These are phyloP conservation scores for Saturnispora besseyi DNA, from an alignment of 805 yeast species.

Conservation along the genomic window DNA sequence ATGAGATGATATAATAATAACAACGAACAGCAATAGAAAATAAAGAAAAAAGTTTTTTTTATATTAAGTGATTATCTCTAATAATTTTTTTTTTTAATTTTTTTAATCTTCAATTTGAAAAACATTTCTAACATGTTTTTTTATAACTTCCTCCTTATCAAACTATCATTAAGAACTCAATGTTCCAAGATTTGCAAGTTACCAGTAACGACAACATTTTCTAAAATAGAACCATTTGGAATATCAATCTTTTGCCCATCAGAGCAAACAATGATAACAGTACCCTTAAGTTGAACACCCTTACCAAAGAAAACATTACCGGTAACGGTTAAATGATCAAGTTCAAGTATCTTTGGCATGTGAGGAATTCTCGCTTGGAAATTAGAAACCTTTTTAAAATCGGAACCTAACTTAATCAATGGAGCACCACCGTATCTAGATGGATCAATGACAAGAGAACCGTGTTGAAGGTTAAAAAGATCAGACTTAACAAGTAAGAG, in stretches of 20 bases:
- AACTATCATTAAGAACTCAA: slow-evolving; percentile 21
- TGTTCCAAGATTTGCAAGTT: slow-evolving; percentile 91
- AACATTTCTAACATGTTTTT: no score
- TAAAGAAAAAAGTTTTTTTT: no score
- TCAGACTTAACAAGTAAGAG: slow-evolving; percentile 91
- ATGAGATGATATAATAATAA: not conserved
- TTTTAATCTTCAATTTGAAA: no score
- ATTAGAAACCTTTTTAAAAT: slow-evolving; percentile 89
- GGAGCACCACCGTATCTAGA: slow-evolving; percentile 89
- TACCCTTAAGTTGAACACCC: slow-evolving; percentile 86
- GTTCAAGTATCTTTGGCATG: slow-evolving; percentile 92
- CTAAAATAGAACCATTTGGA: slow-evolving; percentile 92
- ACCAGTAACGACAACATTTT: slow-evolving; percentile 96
- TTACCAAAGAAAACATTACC: slow-evolving; percentile 93
- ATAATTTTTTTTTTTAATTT: no score
- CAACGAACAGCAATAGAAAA: not conserved
- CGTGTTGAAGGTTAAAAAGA: slow-evolving; percentile 82
- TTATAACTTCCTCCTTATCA: no score
- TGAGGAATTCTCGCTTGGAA: slow-evolving; percentile 87
- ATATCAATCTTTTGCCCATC: slow-evolving; percentile 96
- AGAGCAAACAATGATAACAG: slow-evolving; percentile 94
- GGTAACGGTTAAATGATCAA: slow-evolving; percentile 94
- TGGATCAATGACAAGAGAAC: slow-evolving; percentile 77
- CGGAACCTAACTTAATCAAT: slow-evolving; percentile 90
- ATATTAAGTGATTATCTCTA: no score